These are phyloP conservation scores for Cyathus striatus DNA, from an alignment of 768 basidiomycete species.

Conservation along the genomic window DNA sequence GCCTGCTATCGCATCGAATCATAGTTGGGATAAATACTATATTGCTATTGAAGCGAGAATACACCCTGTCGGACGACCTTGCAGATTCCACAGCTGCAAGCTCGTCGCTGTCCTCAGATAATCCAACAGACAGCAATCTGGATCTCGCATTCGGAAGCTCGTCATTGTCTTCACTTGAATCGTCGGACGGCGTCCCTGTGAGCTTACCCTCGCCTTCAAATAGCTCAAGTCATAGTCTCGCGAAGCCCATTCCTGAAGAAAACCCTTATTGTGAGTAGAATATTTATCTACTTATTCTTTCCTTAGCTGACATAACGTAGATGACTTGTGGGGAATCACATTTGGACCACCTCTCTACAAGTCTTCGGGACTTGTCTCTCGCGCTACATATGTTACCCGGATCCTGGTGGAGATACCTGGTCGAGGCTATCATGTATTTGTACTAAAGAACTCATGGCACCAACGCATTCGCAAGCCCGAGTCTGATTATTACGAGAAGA, in stretches of 20 bases:
- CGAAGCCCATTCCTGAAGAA: too few species aligned
- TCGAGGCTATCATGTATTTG: not conserved
- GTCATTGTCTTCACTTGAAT: too few species aligned
- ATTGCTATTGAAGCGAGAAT: not conserved
- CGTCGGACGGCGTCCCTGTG: too few species aligned
- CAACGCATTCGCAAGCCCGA: not conserved
- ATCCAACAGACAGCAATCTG: too few species aligned
- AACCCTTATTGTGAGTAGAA: too few species aligned
- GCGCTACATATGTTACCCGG: slow-evolving; percentile 1
- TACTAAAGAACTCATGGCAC: slow-evolving; percentile 2
- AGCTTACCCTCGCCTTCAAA: too few species aligned
- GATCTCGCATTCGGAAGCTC: too few species aligned
- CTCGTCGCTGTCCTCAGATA: too few species aligned
- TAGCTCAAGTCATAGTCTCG: too few species aligned
- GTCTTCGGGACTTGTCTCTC: not conserved
- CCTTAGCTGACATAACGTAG: not conserved
- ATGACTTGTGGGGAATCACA: not conserved
- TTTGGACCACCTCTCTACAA: not conserved
- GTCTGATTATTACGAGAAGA: not conserved
- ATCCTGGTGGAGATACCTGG: not conserved
- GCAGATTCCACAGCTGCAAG: too few species aligned
- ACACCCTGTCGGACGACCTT: too few species aligned
- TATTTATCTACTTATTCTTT: not conserved
- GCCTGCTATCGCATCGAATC: not conserved
- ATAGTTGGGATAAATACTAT: not conserved